These are phyloP conservation scores for Cladosporium sphaerospermum DNA, from an alignment of 2,329 filamentous ascomycete species.

Conservation along the genomic window DNA sequence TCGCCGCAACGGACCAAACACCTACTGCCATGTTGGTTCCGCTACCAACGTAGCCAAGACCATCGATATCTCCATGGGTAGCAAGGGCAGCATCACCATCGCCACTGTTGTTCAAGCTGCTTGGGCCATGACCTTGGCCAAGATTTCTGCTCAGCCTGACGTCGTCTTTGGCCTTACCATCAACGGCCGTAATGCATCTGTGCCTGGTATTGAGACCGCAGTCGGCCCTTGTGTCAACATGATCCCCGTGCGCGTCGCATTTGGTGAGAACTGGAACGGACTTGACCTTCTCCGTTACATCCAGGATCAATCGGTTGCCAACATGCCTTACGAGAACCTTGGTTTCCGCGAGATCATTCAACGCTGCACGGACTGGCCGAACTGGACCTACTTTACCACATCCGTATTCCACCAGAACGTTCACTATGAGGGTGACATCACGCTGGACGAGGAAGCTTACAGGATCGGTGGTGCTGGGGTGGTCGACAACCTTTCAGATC, in stretches of 20 bases:
- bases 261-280: conserved; percentile 5
- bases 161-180: conserved; percentile 46
- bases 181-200: conserved; percentile 9
- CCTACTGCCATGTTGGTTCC: conserved; percentile 13
- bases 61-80: conserved; percentile 9
- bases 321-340: conserved; percentile 10
- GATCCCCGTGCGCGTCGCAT: conserved; percentile 8
- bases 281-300: conserved; percentile 8
- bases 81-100: conserved; percentile 20
- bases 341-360: conserved; percentile 11
- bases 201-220: conserved; percentile 8
- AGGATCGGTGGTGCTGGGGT: conserved; percentile 9
- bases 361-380: conserved; percentile 6
- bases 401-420: conserved; percentile 10
- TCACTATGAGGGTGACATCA: conserved; percentile 11
- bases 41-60: conserved; percentile 9
- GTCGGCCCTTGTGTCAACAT: conserved; percentile 10
- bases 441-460: conserved; percentile 5
- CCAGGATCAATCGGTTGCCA: conserved; percentile 6
- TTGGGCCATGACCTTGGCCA: conserved; percentile 52
- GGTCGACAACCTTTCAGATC: conserved; percentile 6
- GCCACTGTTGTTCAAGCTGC: conserved; percentile 49
- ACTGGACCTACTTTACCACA: conserved; percentile 6
- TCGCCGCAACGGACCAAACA: conserved; percentile 13
- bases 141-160: conserved; percentile 44